These are phyloP conservation scores for Clavispora asparagi DNA, from an alignment of 805 yeast genomes.

Conservation along the genomic window DNA sequence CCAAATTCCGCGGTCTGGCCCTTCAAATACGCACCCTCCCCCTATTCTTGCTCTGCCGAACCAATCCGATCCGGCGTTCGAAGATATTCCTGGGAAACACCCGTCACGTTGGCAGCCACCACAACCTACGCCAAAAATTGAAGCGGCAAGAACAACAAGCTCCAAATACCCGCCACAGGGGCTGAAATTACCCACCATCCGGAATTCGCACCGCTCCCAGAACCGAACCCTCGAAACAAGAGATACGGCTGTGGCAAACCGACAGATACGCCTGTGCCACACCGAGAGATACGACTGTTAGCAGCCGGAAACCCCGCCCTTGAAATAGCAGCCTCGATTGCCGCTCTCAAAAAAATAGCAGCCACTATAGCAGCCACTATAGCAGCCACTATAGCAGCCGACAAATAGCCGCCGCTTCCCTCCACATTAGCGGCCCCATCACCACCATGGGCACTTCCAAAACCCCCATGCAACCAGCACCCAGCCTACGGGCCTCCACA, in stretches of 20 bases:
- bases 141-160: not conserved
- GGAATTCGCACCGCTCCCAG: too few species aligned
- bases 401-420: not conserved
- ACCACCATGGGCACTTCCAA: not conserved
- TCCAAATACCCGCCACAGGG: not conserved
- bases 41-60: not conserved
- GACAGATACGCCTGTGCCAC: too few species aligned
- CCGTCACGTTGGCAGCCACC: not conserved
- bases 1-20: not conserved
- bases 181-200: not conserved
- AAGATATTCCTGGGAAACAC: not conserved
- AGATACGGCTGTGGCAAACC: too few species aligned
- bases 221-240: too few species aligned
- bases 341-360: too few species aligned
- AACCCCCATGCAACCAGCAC: slow-evolving; percentile 1
- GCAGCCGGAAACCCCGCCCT: too few species aligned
- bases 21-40: not conserved
- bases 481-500: slow-evolving; percentile 1
- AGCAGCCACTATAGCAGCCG: not conserved
- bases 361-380: not conserved
- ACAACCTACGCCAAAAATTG: not conserved
- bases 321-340: not conserved
- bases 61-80: not conserved
- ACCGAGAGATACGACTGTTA: too few species aligned
- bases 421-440: not conserved